Evolutionary conservation across 2,329 filamentous ascomycete species (phyloP), one percentile per base, ranked within the genome.

Genomic region (Stenocarpella maydis): DNA sequence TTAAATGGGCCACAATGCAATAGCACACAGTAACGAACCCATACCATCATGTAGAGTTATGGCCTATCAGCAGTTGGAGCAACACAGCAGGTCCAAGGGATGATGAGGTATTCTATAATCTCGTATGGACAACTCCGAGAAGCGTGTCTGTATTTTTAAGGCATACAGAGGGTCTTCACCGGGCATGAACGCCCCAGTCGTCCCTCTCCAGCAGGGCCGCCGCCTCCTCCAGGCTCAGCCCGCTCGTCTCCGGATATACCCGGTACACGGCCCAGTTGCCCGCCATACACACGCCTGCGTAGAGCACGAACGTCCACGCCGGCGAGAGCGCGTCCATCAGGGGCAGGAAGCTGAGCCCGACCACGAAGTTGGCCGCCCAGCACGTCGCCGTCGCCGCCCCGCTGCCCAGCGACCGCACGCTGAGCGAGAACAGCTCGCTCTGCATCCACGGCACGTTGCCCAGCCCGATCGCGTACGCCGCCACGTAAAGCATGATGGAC

Each of bases 381-480:
- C 89, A 98, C 8, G 93, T 97, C 6, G 90, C 91, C 9, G 95
- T 95, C 1, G 91, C 87, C 6, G 93, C 79, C 0, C 90, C 90
- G 69, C 90, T 92, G 34, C 92, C 93, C 1, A 93, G 80, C 5
- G 90, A 90, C 60, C 92, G 89, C 54, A 94, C 92, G 37, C 86
- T 85, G 58, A 95, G 84, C 0, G 94, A 92, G 77, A 98, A 98
- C 39, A 97, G 87, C 81, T 98, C 95, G 74, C 91, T 93, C 81
- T 97, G 95, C 86, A 97, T 95, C 95, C 95, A 98, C 0, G 95
- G 95, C 3, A 98, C 94, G 75, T 94, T 97, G 10, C 95, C 95
- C 2, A 98, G 85, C 2, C 95, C 95, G 1, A 95, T 84, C 1
- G 95, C 95, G 77, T 97, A 98, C 1, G 91, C 86, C 10, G 93